A percentile compares a stretch with the other conserved stretches of the same genome.
Evolutionary conservation across 1,139 yeast species (phyloP).

Genomic region (Taiozyma sp.): DNA sequence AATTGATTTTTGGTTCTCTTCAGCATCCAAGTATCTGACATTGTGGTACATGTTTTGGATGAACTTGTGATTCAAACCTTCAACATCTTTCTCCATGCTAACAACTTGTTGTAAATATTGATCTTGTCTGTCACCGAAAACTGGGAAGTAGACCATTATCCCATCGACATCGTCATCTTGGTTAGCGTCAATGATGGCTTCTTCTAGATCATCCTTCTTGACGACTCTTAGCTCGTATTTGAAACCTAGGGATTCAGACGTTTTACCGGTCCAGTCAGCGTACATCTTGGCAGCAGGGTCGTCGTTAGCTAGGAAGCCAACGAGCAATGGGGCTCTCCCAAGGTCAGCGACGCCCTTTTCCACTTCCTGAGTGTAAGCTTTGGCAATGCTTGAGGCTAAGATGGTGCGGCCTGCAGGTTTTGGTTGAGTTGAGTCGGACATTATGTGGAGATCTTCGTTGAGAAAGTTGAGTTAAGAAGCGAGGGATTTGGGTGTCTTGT

Average conservation of each 20-base stretch:
- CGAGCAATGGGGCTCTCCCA: constrained; percentile 60
- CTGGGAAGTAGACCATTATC: constrained; percentile 98
- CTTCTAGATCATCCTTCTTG: constrained; percentile 81
- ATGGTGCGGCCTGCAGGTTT: constrained; percentile 65
- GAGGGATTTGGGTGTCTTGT: not conserved
- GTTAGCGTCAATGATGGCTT: constrained; percentile 77
- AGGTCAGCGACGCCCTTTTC: constrained; percentile 50
- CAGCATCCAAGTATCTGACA: constrained; percentile 71
- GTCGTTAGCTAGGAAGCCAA: constrained; percentile 85
- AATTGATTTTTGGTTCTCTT: constrained; percentile 72
- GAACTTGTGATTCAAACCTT: constrained; percentile 87
- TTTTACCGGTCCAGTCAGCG: constrained; percentile 94
- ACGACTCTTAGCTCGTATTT: constrained; percentile 69
- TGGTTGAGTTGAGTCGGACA: constrained; percentile 10
- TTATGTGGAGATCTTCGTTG: not conserved
- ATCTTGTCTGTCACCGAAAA: constrained; percentile 91
- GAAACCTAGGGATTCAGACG: constrained; percentile 83
- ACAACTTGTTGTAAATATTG: constrained; percentile 93
- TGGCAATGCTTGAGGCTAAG: constrained; percentile 84
- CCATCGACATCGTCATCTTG: constrained; percentile 76
- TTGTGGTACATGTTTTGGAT: constrained; percentile 94
- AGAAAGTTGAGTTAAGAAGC: not conserved
- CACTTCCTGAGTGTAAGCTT: constrained; percentile 73
- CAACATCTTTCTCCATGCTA: constrained; percentile 82
- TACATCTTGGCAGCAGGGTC: constrained; percentile 96